Base-by-base conservation (phyloP, 805 yeast genomes). In the Kodamaea kaohsiungensis region DNA sequence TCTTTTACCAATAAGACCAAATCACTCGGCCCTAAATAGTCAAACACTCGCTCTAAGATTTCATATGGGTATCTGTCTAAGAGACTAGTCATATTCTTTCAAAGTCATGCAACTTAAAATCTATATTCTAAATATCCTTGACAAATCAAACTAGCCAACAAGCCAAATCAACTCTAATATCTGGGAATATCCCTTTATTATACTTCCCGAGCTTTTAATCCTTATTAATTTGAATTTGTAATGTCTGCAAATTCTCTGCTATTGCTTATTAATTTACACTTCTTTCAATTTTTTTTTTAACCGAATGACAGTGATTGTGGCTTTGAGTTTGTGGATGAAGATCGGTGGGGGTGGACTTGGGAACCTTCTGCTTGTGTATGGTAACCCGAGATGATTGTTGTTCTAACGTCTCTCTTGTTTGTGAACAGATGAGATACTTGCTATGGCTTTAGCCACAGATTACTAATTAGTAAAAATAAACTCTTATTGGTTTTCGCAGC, bases 31-130 rank as follows among this genome's bases (percentile, higher is more conserved):
- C 18, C 9, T 7, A 50, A 17, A 43, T 30, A 43, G 13, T 22
- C 45, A 43, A 50, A 50, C 7, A 50, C 35, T 18, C 38, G 33
- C 38, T 43, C 38, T 5, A 50, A 18, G 5, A 50, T 16, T 18
- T 50, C 48, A 30, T 42, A 33, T 7, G 47, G 47, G 35, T 43
- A 43, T 17, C 47, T 16, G 16, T 40, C 45, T 25, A 40, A 40
- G 18, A 40, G 17, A 12, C 25, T 40, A 12, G 45, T 16, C 25
- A 19, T 16, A 12, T 7, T 40, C 17, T 25, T 16, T 40, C 25
- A 5, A 8, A 16, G 45, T 19, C 25, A 40, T 30, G 8, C 35
- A 30, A 30, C 35, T 30, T 9, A 30, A 12, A 8, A 9, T 3
- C 12, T 5, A 2, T 30, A 30, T 30, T 30, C 35, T 30, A 30